Percentiles rank a stretch among this genome's conserved stretches.
phyloP scores from a whole-genome alignment of 2,329 filamentous ascomycete genomes.

The Fusarium sp. region DNA sequence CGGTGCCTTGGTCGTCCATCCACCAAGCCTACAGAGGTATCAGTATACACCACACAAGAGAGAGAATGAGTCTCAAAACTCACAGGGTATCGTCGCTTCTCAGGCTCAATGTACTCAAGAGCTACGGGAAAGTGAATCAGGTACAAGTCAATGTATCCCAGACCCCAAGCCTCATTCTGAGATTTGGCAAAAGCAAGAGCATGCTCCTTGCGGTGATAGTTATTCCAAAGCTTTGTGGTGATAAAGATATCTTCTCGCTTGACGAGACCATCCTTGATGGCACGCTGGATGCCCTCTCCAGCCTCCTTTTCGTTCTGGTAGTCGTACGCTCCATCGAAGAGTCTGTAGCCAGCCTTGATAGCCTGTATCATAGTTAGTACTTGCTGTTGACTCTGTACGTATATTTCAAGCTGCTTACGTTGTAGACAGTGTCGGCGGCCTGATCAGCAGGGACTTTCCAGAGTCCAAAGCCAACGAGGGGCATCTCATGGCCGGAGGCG shows the following conservation, averaged over 20 bases:
- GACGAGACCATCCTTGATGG: constrained; percentile 65
- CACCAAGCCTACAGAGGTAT: constrained; percentile 44
- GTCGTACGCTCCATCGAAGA: constrained; percentile 63
- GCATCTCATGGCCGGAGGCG: constrained; percentile 41
- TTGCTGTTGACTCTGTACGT: background rate
- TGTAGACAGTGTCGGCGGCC: constrained; percentile 69
- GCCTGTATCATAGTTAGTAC: constrained; percentile 42
- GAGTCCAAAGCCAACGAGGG: constrained; percentile 67
- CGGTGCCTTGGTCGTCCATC: constrained; percentile 56
- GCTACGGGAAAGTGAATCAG: constrained; percentile 73
- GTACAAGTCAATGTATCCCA: constrained; percentile 89
- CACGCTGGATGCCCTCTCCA: constrained; percentile 68
- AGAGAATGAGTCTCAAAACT: constrained; percentile 5
- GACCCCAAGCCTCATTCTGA: constrained; percentile 79
- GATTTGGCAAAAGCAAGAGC: constrained; percentile 77
- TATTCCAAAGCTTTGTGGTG: constrained; percentile 90
- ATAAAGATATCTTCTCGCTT: constrained; percentile 85
- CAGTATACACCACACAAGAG: background rate
- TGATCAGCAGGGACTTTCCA: constrained; percentile 70
- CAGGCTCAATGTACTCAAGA: constrained; percentile 55
- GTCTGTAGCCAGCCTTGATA: constrained; percentile 63
- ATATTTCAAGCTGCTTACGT: constrained; percentile 31
- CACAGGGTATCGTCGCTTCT: constrained; percentile 52
- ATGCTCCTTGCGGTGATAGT: constrained; percentile 80
- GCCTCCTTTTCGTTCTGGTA: constrained; percentile 74